Base-by-base conservation (phyloP, 257 asterid genomes). In the Fraxinus americana region DNA sequence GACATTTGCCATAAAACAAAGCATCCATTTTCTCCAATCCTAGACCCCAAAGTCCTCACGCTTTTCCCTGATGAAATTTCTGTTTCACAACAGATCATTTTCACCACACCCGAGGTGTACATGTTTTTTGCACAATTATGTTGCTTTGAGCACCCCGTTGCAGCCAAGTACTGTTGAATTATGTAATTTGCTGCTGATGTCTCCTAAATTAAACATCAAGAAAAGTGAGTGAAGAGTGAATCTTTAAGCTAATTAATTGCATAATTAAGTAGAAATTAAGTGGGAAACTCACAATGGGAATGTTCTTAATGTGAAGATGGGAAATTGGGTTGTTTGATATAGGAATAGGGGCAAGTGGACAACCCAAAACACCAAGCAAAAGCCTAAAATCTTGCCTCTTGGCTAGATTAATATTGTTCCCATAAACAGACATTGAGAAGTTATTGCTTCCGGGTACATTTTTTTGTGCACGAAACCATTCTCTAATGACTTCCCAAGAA, bases 311-410 rank as follows among this genome's bases (percentile, higher is more conserved):
- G 84, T 87, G 96, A 32, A 82, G 92, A 35, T 38, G 79, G 36
- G 77, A 81, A n/a, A 41, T 5, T 48, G 94, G 85, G 17, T 71
- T 82, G 81, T 50, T 63, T n/a, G 89, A 78, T 59, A 88, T 83
- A 72, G 97, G 97, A 70, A 92, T 92, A 7, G 97, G 97, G 41
- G 94, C 97, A 6, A 92, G 95, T 1, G 97, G 97, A 82, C 97
- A 92, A 12, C 92, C 97, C 81, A 92, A 39, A 41, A 92, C 97
- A 75, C 96, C 97, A 52, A 92, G 92, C 78, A 92, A 68, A 32
- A 92, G 94, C 78, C 92, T 87, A 77, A 92, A 72, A 84, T 92
- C 97, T 36, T 84, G 97, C 67, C 71, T 77, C 67, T 87, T 85
- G 6, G 88, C 87, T 0, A 91, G 89, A 14, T 78, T 74, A 43